Evolutionary conservation across 495 filamentous ascomycete genomes (phyloP), one percentile per base, ranked within the genome.

Genomic region (Saxophila tyrrhenica): DNA sequence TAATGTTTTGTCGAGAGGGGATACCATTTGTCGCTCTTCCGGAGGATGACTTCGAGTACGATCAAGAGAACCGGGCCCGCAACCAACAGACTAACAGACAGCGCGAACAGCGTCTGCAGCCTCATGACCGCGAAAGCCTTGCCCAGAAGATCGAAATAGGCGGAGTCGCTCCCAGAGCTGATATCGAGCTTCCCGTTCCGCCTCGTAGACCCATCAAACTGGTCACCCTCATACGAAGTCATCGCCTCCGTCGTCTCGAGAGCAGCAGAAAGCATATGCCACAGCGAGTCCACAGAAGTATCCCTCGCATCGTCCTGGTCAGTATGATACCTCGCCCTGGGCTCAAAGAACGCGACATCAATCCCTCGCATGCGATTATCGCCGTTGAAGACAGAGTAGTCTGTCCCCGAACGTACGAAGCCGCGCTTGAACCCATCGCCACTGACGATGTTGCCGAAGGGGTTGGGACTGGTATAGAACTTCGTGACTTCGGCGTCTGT

Each of bases 71-170:
- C 59, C 2, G 90, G 89, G 0, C 83, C 78, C 16, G 83, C 82
- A 20, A 94, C 77, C 7, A 96, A 76, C 11, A 97, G 65, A 2
- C 86, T 84, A 11, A 98, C 77, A 32, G 87, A 90, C 67, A 92
- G 75, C 2, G 87, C 89, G 66, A 97, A 96, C 54, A 96, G 72
- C 3, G 86, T 88, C 51, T 85, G 78, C 1, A 96, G 72, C 7
- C 72, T 72, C 61, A 95, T 86, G 16, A 96, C 76, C 20, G 84
- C 86, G 64, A 97, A 88, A 1, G 73, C 74, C 50, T 75, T 78
- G 35, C 92, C 92, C 53, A 95, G 94, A 1, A 96, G 66, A 66
- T 97, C 92, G 65, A 96, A 98, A 88, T 89, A 98, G 21, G 96
- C 91, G 44, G 80, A 86, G 58, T 76, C 68, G 39, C 77, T 80